A percentile compares a stretch with the other conserved stretches of the same genome.
These are phyloP conservation scores for Cyclaneusma minus DNA, from an alignment of 2,329 filamentous ascomycete species.

Conservation along the genomic window DNA sequence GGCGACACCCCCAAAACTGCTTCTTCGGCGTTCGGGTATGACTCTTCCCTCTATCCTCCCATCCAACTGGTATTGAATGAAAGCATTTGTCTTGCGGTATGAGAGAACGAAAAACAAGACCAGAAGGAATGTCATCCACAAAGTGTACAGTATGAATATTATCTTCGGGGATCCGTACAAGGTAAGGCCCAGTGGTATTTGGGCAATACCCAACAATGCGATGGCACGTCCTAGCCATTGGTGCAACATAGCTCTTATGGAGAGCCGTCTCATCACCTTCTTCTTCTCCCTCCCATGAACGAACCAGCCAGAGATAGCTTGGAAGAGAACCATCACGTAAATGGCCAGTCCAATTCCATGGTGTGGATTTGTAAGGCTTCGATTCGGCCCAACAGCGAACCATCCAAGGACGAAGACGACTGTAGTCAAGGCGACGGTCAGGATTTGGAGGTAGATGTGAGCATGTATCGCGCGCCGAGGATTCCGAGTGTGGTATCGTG, in stretches of 20 bases:
- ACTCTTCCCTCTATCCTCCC: conserved; percentile 27
- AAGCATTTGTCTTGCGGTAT: too few species aligned
- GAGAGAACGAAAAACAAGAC: conserved; percentile 67
- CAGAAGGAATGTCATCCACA: conserved; percentile 62
- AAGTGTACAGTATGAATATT: conserved; percentile 71
- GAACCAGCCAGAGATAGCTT: conserved; percentile 53
- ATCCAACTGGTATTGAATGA: conserved; percentile 41
- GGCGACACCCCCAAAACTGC: conserved; percentile 30
- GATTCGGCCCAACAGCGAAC: conserved; percentile 59
- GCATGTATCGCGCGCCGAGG: conserved; percentile 46
- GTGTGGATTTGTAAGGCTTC: conserved; percentile 66
- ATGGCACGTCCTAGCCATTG: conserved; percentile 73
- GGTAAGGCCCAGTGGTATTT: conserved; percentile 78
- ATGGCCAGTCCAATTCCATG: conserved; percentile 73
- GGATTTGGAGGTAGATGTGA: conserved; percentile 60
- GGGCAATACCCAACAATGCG: conserved; percentile 67
- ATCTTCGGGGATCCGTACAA: conserved; percentile 80
- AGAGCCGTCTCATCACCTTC: conserved; percentile 27
- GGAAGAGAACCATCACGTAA: conserved; percentile 56
- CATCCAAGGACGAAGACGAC: conserved; percentile 62
- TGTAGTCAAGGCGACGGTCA: conserved; percentile 51
- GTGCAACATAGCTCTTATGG: conserved; percentile 38
- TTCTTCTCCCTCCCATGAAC: conserved; percentile 26
- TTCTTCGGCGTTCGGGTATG: too few species aligned
- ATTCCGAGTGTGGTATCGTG: conserved; percentile 51